Evolutionary conservation across 306 rosid species (phyloP).

Genomic region (Citrullus colocynthis): DNA sequence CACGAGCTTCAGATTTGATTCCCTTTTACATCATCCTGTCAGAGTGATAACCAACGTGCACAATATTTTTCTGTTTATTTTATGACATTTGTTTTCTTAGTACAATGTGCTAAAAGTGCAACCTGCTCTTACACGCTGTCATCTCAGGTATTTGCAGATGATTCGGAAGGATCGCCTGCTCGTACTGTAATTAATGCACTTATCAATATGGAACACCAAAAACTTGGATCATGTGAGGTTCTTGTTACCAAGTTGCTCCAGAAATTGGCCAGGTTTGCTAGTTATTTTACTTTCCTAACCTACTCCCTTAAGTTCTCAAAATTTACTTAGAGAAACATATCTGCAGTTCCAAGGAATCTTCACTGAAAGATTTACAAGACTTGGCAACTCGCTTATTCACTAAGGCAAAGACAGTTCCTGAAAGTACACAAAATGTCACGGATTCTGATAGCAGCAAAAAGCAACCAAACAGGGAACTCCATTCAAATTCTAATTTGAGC

Average conservation of each 20-base stretch:
- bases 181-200: conserved; percentile 50
- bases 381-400: conserved; percentile 44
- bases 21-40: not conserved
- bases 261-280: conserved; percentile 59
- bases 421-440: conserved; percentile 29
- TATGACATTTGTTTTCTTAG: not conserved
- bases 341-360: conserved; percentile 68
- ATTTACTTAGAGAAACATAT: conserved; percentile 2
- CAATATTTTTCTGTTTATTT: not conserved
- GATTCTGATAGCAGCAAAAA: conserved; percentile 44
- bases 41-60: not conserved
- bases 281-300: not conserved
- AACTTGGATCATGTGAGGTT: conserved; percentile 72
- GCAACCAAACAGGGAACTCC: conserved; percentile 53
- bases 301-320: not conserved
- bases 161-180: conserved; percentile 46
- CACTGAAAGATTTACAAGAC: conserved; percentile 71
- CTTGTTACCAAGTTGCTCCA: conserved; percentile 64
- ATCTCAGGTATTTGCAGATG: conserved; percentile 55
- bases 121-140: not conserved
- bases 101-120: not conserved
- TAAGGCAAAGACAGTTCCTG: conserved; percentile 34
- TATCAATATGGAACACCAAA: conserved; percentile 53
- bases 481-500: conserved; percentile 65
- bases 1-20: not conserved